phyloP scores from a whole-genome alignment of 1,139 yeast species.

The Pichia sp. region DNA sequence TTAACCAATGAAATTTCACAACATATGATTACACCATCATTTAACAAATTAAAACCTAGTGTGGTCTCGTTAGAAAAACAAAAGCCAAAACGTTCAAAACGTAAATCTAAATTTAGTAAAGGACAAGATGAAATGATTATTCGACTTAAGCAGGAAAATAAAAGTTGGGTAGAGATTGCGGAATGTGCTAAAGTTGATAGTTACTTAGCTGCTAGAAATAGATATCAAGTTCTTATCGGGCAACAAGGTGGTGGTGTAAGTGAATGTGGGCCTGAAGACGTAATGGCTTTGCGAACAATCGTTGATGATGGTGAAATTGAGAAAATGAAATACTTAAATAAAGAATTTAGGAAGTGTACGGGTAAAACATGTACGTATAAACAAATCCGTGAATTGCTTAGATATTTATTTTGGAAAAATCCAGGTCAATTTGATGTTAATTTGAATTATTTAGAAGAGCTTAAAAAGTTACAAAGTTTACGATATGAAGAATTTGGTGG shows the following conservation, averaged over 20 bases:
- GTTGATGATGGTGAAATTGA: constrained; percentile 68
- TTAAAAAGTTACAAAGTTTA: constrained; percentile 15
- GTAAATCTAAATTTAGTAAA: constrained; percentile 60
- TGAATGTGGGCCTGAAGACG: constrained; percentile 58
- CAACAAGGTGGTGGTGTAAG: constrained; percentile 76
- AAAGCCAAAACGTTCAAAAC: constrained; percentile 44
- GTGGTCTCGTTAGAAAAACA: constrained; percentile 19
- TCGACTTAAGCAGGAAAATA: constrained; percentile 54
- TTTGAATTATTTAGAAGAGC: constrained; percentile 32
- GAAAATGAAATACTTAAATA: constrained; percentile 61
- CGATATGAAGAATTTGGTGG: constrained; percentile 11
- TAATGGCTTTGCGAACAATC: constrained; percentile 42
- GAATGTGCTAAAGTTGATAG: constrained; percentile 60
- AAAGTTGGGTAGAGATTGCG: constrained; percentile 72
- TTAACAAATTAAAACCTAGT: constrained; percentile 33
- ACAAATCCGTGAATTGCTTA: constrained; percentile 52
- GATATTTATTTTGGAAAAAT: constrained; percentile 48
- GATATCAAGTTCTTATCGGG: constrained; percentile 77
- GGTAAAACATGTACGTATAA: constrained; percentile 48
- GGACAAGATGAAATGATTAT: constrained; percentile 67
- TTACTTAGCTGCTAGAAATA: constrained; percentile 66
- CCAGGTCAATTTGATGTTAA: constrained; percentile 56
- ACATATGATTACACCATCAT: constrained; percentile 34
- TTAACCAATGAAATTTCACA: constrained; percentile 25
- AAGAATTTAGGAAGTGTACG: constrained; percentile 55